Conservation (phyloP, 306 rosid genomes). For the Ormosia emarginata region DNA sequence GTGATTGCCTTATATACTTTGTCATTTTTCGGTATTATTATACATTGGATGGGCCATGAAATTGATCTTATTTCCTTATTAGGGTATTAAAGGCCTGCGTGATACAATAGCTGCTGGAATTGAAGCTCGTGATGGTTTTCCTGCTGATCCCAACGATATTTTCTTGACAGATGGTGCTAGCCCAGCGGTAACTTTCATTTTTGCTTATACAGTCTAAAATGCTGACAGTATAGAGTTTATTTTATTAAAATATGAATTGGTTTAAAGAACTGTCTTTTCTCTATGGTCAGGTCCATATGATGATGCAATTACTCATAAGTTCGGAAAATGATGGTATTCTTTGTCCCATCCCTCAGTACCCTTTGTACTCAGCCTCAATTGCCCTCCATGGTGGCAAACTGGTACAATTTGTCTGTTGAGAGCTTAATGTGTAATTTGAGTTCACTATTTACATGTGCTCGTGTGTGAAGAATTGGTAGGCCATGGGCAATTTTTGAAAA, state of each 20-base stretch:
- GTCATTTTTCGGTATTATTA: neutral
- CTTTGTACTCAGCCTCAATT: conserved; percentile 89
- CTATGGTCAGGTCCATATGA: conserved; percentile 67
- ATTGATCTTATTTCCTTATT: conserved; percentile 28
- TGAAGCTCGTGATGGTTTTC: conserved; percentile 77
- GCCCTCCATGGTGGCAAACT: conserved; percentile 82
- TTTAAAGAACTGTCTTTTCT: neutral
- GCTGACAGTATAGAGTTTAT: neutral
- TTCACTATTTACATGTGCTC: neutral
- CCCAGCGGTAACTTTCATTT: conserved; percentile 58
- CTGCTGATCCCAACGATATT: conserved; percentile 68
- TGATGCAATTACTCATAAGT: conserved; percentile 81
- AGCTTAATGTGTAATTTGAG: neutral
- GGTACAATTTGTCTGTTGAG: conserved; percentile 40
- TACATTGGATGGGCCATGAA: neutral
- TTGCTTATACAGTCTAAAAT: neutral
- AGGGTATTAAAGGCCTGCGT: conserved; percentile 86
- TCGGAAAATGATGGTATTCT: conserved; percentile 78
- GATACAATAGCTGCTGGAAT: conserved; percentile 85
- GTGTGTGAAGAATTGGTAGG: neutral
- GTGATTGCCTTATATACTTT: conserved; percentile 3
- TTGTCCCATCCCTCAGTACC: conserved; percentile 95
- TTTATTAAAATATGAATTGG: neutral
- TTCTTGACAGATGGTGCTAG: conserved; percentile 94
- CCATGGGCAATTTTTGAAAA: conserved; percentile 8